A percentile compares a stretch with the other conserved stretches of the same genome.
phyloP scores from a whole-genome alignment of 495 filamentous ascomycete species.

The Lasiosphaeria ovina region DNA sequence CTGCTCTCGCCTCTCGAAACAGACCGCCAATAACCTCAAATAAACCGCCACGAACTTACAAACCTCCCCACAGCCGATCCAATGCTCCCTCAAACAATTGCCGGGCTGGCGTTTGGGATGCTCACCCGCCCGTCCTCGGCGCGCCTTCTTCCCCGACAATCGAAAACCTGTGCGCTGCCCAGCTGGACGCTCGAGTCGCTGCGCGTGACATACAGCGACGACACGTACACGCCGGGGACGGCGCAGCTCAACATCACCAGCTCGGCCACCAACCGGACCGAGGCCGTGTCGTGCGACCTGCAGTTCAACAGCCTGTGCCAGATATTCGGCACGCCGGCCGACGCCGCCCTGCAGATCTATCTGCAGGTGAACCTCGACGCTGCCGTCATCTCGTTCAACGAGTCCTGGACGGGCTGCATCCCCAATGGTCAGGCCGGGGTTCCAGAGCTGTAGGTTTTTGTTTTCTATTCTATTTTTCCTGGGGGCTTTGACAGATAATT shows the following conservation, averaged over 20 bases:
- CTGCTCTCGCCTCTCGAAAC: too few relatives aligned
- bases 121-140: too few relatives aligned
- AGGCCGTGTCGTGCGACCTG: slow-evolving; percentile 1
- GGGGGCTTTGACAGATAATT: too few relatives aligned
- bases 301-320: slow-evolving; percentile 10
- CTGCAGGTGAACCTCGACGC: slow-evolving; percentile 8
- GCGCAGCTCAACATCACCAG: slow-evolving; percentile 1
- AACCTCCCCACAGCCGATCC: too few relatives aligned
- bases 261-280: slow-evolving; percentile 4
- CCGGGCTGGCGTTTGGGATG: too few relatives aligned
- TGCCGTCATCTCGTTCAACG: slow-evolving; percentile 4
- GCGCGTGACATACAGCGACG: slow-evolving; percentile 11
- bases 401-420: slow-evolving; percentile 9
- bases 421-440: background rate
- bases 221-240: slow-evolving; percentile 8
- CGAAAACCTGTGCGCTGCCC: background rate
- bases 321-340: background rate
- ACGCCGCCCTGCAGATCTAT: background rate
- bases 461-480: background rate
- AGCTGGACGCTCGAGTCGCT: slow-evolving; percentile 6
- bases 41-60: too few relatives aligned
- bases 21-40: too few relatives aligned
- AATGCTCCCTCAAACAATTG: too few relatives aligned
- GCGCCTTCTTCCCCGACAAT: too few relatives aligned
- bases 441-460: background rate